phyloP scores from a whole-genome alignment of 2,329 filamentous ascomycete species.

The Daldinia eschscholtzii region DNA sequence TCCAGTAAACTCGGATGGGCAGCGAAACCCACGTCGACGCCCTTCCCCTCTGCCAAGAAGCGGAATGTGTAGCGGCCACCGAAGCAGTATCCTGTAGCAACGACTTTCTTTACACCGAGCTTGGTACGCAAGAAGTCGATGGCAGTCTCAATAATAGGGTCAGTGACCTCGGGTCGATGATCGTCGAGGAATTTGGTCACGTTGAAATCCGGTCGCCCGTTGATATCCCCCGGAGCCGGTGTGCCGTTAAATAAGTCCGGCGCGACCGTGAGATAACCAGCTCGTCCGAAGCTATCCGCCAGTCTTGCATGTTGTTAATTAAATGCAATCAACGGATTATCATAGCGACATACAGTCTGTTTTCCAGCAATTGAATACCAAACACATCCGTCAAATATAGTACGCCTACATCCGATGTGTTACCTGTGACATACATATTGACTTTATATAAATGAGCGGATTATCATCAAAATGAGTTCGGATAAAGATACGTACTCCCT shows the following conservation, averaged over 20 bases:
- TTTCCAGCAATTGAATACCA: constrained; percentile 52
- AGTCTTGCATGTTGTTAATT: constrained; percentile 44
- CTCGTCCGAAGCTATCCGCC: constrained; percentile 55
- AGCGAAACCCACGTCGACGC: constrained; percentile 69
- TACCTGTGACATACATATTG: constrained; percentile 52
- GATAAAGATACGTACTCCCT: constrained; percentile 42
- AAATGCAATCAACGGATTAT: not conserved
- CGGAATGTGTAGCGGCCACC: constrained; percentile 70
- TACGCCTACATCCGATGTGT: constrained; percentile 48
- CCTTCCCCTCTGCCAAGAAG: constrained; percentile 63
- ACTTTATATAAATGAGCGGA: constrained; percentile 43
- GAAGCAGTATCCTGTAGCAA: constrained; percentile 73
- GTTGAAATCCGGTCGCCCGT: constrained; percentile 47
- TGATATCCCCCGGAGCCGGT: constrained; percentile 51
- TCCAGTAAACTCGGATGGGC: constrained; percentile 75
- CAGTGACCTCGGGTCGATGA: constrained; percentile 58
- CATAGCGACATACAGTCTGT: constrained; percentile 46
- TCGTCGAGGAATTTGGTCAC: constrained; percentile 49
- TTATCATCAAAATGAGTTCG: not conserved
- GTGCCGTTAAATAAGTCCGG: constrained; percentile 54
- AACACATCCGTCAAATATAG: constrained; percentile 53
- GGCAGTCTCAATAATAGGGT: constrained; percentile 61
- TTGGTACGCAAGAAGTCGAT: constrained; percentile 61
- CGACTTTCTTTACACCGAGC: constrained; percentile 66
- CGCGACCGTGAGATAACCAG: constrained; percentile 53